These are phyloP conservation scores for Nannochloris sp. DNA, from an alignment of 139 green algal genomes.

Conservation along the genomic window DNA sequence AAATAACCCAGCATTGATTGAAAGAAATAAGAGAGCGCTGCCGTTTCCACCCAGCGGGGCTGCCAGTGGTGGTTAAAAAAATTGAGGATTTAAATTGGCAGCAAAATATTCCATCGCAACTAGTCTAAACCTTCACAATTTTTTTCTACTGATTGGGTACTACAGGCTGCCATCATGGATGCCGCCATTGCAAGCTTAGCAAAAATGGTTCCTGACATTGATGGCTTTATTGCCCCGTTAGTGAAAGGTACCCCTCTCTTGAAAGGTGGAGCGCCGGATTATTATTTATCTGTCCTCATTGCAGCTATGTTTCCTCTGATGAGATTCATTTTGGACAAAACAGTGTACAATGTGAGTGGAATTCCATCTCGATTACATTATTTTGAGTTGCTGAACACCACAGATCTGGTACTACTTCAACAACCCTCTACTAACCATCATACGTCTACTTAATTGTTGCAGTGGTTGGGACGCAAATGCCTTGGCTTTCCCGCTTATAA, in stretches of 20 bases:
- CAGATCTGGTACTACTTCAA: background rate
- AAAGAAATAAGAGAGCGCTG: too few relatives aligned
- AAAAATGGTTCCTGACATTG: background rate
- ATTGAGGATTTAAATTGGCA: too few relatives aligned
- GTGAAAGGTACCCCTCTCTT: conserved; percentile 11
- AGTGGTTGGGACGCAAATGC: background rate
- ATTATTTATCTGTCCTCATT: conserved; percentile 7
- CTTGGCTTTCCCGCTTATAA: conserved; percentile 15
- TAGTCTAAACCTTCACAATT: too few relatives aligned
- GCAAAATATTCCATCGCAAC: too few relatives aligned
- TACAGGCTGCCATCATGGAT: too few relatives aligned
- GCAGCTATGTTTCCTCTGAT: conserved; percentile 21
- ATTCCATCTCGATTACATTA: background rate
- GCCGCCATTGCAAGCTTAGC: background rate
- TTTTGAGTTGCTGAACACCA: background rate
- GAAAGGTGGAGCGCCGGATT: conserved; percentile 14
- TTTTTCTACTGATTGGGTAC: too few relatives aligned
- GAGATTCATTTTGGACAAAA: conserved; percentile 18
- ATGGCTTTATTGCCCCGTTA: background rate
- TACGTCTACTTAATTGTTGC: background rate
- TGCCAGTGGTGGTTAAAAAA: too few relatives aligned
- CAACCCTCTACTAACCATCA: too few relatives aligned
- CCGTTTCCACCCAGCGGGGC: too few relatives aligned
- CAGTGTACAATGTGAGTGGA: conserved; percentile 17
- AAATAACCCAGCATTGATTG: too few relatives aligned